A percentile compares a stretch with the other conserved stretches of the same genome.
phyloP scores from a whole-genome alignment of 768 basidiomycete species.

The Hypsizygus marmoreus region DNA sequence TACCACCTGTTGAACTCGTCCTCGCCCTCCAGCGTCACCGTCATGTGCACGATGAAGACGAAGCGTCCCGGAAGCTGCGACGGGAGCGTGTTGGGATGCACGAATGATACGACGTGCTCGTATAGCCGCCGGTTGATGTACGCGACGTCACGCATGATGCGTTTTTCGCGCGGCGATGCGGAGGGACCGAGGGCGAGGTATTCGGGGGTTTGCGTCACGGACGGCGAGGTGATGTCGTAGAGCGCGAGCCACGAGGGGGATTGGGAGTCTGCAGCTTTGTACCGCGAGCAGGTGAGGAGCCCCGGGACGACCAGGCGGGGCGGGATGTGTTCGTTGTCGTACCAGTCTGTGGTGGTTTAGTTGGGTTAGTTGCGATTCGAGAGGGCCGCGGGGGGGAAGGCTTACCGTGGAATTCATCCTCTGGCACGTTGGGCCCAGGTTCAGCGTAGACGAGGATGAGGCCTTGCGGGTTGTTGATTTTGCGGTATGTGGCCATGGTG shows the following conservation, averaged over 20 bases:
- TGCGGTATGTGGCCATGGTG: slow-evolving; percentile 10
- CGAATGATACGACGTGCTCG: slow-evolving; percentile 12
- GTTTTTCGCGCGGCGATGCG: slow-evolving; percentile 25
- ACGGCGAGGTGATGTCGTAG: slow-evolving; percentile 27
- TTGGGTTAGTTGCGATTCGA: not conserved
- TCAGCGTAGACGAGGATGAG: slow-evolving; percentile 18
- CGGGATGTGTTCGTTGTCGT: slow-evolving; percentile 33
- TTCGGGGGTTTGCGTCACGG: slow-evolving; percentile 19
- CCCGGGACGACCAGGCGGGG: slow-evolving; percentile 27
- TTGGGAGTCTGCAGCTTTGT: slow-evolving; percentile 27
- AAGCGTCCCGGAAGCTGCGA: slow-evolving; percentile 18
- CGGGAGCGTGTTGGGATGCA: slow-evolving; percentile 15
- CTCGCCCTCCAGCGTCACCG: slow-evolving; percentile 21
- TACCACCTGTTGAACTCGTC: slow-evolving; percentile 33
- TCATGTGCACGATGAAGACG: slow-evolving; percentile 19
- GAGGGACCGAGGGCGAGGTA: slow-evolving; percentile 23
- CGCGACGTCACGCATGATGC: slow-evolving; percentile 21
- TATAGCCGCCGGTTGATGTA: slow-evolving; percentile 28
- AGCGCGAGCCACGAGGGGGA: slow-evolving; percentile 31
- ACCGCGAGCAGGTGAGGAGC: slow-evolving; percentile 23
- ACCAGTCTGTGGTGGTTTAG: slow-evolving; percentile 26
- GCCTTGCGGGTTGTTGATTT: slow-evolving; percentile 7
- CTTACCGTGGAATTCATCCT: slow-evolving; percentile 29
- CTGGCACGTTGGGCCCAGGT: slow-evolving; percentile 18
- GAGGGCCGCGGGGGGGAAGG: not conserved